Evolutionary conservation across 768 basidiomycete genomes (phyloP).

Genomic region (Phlegmacium glaucopus): DNA sequence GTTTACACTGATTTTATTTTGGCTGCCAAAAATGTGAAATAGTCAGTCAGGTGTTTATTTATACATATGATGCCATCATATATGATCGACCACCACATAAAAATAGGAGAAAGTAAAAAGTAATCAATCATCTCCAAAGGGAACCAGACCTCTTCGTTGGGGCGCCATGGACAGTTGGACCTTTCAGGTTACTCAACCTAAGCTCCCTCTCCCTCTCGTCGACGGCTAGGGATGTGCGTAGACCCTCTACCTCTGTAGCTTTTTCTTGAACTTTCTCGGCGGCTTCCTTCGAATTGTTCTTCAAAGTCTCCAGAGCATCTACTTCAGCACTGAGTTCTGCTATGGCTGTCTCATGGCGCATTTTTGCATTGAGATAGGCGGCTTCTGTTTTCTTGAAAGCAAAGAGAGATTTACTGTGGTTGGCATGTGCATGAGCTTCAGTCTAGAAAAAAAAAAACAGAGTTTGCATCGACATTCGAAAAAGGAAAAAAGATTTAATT

Average conservation of each 20-base stretch:
- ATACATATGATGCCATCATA: too few species aligned
- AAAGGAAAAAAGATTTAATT: too few species aligned
- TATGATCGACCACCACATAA: too few species aligned
- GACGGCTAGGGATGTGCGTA: conserved; percentile 60
- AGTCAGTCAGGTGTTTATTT: too few species aligned
- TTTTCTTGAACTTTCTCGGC: conserved; percentile 67
- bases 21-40: too few species aligned
- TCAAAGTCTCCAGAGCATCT: conserved; percentile 46
- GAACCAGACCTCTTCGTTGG: conserved; percentile 6
- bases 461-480: too few species aligned
- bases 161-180: neutral
- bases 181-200: conserved; percentile 42
- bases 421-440: conserved; percentile 53
- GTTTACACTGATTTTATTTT: too few species aligned
- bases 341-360: conserved; percentile 51
- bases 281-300: conserved; percentile 51
- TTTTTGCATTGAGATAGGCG: conserved; percentile 56
- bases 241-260: conserved; percentile 66
- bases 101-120: too few species aligned
- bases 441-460: conserved; percentile 31
- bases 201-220: conserved; percentile 69
- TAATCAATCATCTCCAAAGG: neutral
- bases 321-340: conserved; percentile 44
- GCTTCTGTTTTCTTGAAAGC: conserved; percentile 64
- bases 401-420: conserved; percentile 50